Percentiles rank a stretch among this genome's conserved stretches.
Conservation (phyloP, 352 stramenopile species). For the Blastocystis sp. region DNA sequence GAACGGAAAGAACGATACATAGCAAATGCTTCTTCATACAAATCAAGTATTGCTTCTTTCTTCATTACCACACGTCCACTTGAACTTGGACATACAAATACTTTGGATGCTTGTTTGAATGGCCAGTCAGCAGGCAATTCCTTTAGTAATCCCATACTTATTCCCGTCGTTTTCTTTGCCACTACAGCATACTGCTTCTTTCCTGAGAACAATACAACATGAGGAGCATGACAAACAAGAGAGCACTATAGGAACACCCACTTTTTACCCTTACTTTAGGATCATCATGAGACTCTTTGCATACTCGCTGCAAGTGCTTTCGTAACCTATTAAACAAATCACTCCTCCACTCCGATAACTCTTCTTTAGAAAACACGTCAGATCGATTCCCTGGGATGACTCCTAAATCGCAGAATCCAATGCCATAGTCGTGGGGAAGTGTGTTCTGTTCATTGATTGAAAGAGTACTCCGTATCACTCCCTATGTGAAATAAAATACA, state of each 20-base stretch:
- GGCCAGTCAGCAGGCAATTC: conserved; percentile 1
- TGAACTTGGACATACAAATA: conserved; percentile 66
- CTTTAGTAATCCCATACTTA: neutral
- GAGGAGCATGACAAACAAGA: conserved; percentile 21
- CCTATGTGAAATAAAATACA: neutral
- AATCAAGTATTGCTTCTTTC: conserved; percentile 51
- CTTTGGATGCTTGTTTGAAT: neutral
- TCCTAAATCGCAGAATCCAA: conserved; percentile 50
- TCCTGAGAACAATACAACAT: conserved; percentile 23
- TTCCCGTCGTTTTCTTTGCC: neutral
- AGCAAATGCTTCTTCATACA: conserved; percentile 41
- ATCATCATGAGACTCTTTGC: conserved; percentile 26
- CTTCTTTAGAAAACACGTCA: conserved; percentile 9
- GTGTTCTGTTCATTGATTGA: conserved; percentile 53
- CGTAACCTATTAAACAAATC: conserved; percentile 1
- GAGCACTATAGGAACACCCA: conserved; percentile 13
- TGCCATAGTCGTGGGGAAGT: conserved; percentile 17
- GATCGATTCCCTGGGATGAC: conserved; percentile 48
- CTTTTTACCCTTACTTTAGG: neutral
- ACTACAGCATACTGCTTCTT: conserved; percentile 39
- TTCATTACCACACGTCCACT: conserved; percentile 66
- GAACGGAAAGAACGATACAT: neutral
- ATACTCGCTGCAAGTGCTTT: conserved; percentile 25
- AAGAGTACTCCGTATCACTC: conserved; percentile 28
- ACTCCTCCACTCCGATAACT: neutral